These are phyloP conservation scores for Strigomonas oncopelti DNA, from an alignment of 208 protist genomes.

Conservation along the genomic window DNA sequence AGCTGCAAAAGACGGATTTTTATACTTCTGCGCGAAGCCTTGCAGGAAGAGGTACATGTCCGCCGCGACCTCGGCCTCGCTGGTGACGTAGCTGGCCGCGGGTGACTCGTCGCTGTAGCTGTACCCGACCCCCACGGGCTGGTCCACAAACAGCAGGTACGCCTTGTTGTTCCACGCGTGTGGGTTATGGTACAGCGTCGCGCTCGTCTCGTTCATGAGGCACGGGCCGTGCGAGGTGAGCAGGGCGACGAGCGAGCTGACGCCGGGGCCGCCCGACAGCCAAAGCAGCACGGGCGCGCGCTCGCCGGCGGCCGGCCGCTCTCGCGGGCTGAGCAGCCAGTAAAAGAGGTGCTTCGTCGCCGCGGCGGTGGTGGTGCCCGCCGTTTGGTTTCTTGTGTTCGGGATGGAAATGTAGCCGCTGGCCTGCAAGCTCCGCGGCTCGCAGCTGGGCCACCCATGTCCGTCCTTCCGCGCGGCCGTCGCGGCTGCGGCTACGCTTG, in stretches of 20 bases:
- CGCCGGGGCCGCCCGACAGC: slow-evolving; percentile 90
- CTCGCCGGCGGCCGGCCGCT: slow-evolving; percentile 30
- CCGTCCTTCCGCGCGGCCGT: neutral
- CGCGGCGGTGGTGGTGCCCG: slow-evolving; percentile 13
- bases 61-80: slow-evolving; percentile 66
- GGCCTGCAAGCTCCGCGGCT: slow-evolving; percentile 48
- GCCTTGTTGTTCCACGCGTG: slow-evolving; percentile 82
- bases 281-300: slow-evolving; percentile 75
- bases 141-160: slow-evolving; percentile 89
- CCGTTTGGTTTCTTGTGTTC: slow-evolving; percentile 6
- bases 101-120: slow-evolving; percentile 35
- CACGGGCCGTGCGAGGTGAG: slow-evolving; percentile 81
- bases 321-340: slow-evolving; percentile 80
- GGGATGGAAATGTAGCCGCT: slow-evolving; percentile 78
- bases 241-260: slow-evolving; percentile 63
- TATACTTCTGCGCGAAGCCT: slow-evolving; percentile 54
- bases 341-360: slow-evolving; percentile 80
- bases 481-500: neutral
- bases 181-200: slow-evolving; percentile 48
- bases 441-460: slow-evolving; percentile 35
- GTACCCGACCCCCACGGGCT: slow-evolving; percentile 87
- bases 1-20: slow-evolving; percentile 21
- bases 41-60: slow-evolving; percentile 89
- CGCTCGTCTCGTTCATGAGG: slow-evolving; percentile 48
- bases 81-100: slow-evolving; percentile 46